Evolutionary conservation across 768 basidiomycete species (phyloP).

Genomic region (Rhodocollybia butyracea): DNA sequence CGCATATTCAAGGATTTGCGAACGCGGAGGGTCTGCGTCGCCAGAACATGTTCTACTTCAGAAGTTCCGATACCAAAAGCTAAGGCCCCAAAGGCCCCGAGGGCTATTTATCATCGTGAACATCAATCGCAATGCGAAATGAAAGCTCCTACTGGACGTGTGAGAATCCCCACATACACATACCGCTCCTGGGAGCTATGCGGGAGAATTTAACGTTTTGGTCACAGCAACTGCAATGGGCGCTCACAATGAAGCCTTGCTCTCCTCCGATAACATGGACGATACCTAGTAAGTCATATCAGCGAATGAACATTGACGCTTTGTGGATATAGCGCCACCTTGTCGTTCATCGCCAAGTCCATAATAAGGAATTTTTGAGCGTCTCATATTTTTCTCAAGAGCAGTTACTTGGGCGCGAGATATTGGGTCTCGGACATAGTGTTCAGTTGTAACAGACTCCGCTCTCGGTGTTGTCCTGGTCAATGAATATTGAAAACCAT

Average conservation of each 20-base stretch:
- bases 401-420: constrained; percentile 81
- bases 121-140: neutral
- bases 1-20: constrained; percentile 91
- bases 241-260: constrained; percentile 81
- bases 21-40: constrained; percentile 86
- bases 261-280: constrained; percentile 92
- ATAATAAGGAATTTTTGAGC: constrained; percentile 89
- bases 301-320: neutral
- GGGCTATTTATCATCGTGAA: constrained; percentile 45
- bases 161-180: constrained; percentile 94
- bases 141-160: constrained; percentile 78
- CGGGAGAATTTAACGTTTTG: neutral
- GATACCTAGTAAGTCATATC: constrained; percentile 50
- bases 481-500: constrained; percentile 3
- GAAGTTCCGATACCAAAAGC: constrained; percentile 94
- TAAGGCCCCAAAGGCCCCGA: constrained; percentile 90
- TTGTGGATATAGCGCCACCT: constrained; percentile 40
- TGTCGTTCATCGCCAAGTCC: constrained; percentile 88
- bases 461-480: constrained; percentile 72
- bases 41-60: constrained; percentile 92
- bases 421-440: constrained; percentile 82
- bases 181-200: constrained; percentile 69
- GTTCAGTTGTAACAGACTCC: constrained; percentile 63
- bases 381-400: constrained; percentile 86
- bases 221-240: neutral